Conservation (phyloP, 495 filamentous ascomycete species). For the Halenospora varia region DNA sequence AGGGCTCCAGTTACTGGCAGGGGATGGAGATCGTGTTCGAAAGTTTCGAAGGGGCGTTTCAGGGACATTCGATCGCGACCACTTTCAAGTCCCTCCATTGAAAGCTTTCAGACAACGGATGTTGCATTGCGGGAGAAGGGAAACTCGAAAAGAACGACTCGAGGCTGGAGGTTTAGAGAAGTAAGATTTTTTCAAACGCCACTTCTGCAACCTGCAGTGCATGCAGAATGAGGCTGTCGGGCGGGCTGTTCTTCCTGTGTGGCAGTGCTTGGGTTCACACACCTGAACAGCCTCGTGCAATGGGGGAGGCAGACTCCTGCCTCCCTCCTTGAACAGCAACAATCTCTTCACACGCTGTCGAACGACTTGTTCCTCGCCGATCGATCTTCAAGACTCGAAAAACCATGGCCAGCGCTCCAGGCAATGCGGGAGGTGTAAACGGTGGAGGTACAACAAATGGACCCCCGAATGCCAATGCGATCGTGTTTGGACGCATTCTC, state of each 20-base stretch:
- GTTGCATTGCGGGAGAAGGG: neutral
- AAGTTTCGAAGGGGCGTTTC: neutral
- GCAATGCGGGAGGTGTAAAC: neutral
- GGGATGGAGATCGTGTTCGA: neutral
- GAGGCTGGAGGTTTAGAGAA: neutral
- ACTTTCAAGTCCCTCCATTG: neutral
- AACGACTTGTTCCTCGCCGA: neutral
- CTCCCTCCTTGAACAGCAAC: neutral
- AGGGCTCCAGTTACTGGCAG: neutral
- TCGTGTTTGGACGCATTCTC: slow-evolving; percentile 10
- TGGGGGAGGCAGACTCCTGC: too few species aligned
- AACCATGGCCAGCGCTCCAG: neutral
- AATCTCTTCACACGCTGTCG: neutral
- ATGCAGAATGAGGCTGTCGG: neutral
- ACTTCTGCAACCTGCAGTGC: neutral
- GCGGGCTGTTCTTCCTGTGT: neutral
- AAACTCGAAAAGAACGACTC: neutral
- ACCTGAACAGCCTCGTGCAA: neutral
- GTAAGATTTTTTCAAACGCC: neutral
- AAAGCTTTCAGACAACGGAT: neutral
- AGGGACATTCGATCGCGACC: neutral
- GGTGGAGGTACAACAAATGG: neutral
- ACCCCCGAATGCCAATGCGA: neutral
- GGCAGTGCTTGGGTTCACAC: neutral
- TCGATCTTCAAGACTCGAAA: neutral